phyloP scores from a whole-genome alignment of 2,329 filamentous ascomycete species.

The Diaporthe australafricana region DNA sequence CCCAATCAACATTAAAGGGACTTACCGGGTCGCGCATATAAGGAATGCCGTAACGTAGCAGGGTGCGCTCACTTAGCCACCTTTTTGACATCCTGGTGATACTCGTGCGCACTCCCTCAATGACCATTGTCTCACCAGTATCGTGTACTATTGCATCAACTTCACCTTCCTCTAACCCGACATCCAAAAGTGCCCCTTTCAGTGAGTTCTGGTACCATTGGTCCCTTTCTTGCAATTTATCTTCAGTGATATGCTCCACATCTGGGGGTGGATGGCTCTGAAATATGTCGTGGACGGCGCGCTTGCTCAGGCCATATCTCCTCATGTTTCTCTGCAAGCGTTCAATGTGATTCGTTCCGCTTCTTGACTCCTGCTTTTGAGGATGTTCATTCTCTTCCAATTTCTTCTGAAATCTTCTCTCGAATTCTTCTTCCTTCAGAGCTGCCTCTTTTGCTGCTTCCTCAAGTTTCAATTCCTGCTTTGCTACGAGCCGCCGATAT shows the following conservation, averaged over 20 bases:
- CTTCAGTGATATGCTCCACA: neutral
- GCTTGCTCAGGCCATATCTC: neutral
- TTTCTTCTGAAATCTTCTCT: neutral
- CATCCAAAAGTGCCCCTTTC: neutral
- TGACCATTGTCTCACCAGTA: neutral
- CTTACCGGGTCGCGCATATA: neutral
- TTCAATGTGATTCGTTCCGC: neutral
- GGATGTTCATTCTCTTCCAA: neutral
- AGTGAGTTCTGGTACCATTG: neutral
- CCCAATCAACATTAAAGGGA: too few relatives aligned
- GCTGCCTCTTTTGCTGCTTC: neutral
- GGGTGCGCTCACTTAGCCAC: neutral
- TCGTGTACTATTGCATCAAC: neutral
- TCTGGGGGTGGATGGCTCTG: neutral
- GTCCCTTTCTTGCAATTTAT: neutral
- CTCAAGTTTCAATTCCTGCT: neutral
- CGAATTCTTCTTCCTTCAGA: neutral
- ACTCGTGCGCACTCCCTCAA: neutral
- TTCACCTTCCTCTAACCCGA: neutral
- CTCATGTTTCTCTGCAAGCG: neutral
- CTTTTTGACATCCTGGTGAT: neutral
- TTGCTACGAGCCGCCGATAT: neutral
- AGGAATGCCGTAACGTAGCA: neutral
- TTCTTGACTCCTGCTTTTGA: neutral
- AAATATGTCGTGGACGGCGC: neutral